Conservation (phyloP, 495 filamentous ascomycete genomes). For the Podospora pseudopauciseta region DNA sequence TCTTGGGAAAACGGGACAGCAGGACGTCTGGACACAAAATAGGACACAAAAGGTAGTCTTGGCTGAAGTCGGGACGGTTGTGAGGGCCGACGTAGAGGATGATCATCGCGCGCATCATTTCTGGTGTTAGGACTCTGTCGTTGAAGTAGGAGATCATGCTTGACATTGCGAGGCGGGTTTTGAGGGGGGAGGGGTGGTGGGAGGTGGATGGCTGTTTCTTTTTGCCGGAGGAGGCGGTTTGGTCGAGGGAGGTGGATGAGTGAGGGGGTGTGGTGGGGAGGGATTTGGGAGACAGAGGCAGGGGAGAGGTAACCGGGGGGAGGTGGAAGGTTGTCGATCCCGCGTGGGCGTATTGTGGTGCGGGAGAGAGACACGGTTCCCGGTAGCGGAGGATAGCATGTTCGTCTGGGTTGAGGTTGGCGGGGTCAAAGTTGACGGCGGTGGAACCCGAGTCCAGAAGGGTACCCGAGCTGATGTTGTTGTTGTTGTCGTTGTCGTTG, state of each 20-base stretch:
- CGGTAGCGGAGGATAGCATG: conserved; percentile 11
- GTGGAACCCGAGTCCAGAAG: neutral
- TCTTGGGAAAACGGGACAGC: conserved; percentile 81
- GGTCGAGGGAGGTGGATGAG: conserved; percentile 18
- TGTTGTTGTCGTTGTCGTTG: no score
- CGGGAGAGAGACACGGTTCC: conserved; percentile 22
- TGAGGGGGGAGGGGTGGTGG: conserved; percentile 62
- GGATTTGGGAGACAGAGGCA: neutral
- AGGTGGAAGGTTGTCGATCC: conserved; percentile 37
- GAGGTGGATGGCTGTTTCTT: conserved; percentile 28
- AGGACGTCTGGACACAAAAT: conserved; percentile 82
- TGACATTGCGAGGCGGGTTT: conserved; percentile 83
- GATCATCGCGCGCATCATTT: conserved; percentile 99
- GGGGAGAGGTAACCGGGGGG: conserved; percentile 20
- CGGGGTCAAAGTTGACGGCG: conserved; percentile 2
- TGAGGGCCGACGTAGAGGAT: conserved; percentile 95
- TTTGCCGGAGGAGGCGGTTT: conserved; percentile 1
- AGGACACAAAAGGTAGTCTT: conserved; percentile 85
- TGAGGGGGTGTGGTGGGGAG: neutral
- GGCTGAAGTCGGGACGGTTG: conserved; percentile 85
- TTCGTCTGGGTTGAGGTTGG: neutral
- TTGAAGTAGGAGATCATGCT: conserved; percentile 98
- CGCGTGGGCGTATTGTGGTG: conserved; percentile 45
- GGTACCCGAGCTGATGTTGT: conserved; percentile 19
- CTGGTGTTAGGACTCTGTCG: conserved; percentile 89